phyloP scores from a whole-genome alignment of 2,329 filamentous ascomycete species.

The Epichloe festucae region DNA sequence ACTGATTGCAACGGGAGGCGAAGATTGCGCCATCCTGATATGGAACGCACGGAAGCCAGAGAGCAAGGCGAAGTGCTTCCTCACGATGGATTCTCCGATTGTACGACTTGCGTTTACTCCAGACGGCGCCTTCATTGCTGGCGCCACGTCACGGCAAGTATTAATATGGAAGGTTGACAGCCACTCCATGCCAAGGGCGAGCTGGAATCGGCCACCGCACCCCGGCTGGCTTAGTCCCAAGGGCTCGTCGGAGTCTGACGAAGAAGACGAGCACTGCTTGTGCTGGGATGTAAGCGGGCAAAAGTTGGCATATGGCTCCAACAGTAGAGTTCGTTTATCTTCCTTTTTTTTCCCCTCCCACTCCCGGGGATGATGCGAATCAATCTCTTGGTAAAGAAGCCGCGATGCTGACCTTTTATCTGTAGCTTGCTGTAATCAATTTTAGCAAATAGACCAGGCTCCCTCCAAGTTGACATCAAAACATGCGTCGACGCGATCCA shows the following conservation, averaged over 20 bases:
- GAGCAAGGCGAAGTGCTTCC: slow-evolving; percentile 42
- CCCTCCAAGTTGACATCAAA: not conserved
- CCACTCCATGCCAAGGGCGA: slow-evolving; percentile 42
- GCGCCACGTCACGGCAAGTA: slow-evolving; percentile 44
- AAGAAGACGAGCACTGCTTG: slow-evolving; percentile 48
- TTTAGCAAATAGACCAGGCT: slow-evolving; percentile 27
- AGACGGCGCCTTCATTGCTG: slow-evolving; percentile 49
- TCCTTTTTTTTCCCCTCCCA: no score
- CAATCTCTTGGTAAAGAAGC: not conserved
- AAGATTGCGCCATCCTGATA: slow-evolving; percentile 49
- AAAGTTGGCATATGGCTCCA: slow-evolving; percentile 50
- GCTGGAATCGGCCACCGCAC: slow-evolving; percentile 43
- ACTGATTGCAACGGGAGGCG: slow-evolving; percentile 46
- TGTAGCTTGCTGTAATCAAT: slow-evolving; percentile 36
- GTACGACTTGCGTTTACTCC: slow-evolving; percentile 49
- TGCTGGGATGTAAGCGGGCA: slow-evolving; percentile 50
- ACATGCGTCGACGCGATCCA: not conserved
- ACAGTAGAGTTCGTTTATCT: slow-evolving; percentile 40
- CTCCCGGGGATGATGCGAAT: not conserved
- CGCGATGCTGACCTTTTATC: not conserved
- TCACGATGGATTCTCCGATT: slow-evolving; percentile 47
- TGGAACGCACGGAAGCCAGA: slow-evolving; percentile 47
- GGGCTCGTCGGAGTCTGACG: slow-evolving; percentile 37
- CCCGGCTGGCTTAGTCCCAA: slow-evolving; percentile 47
- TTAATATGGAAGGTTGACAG: slow-evolving; percentile 54